Conservation (phyloP, 1,139 yeast species). For the Groenewaldozyma sp. region DNA sequence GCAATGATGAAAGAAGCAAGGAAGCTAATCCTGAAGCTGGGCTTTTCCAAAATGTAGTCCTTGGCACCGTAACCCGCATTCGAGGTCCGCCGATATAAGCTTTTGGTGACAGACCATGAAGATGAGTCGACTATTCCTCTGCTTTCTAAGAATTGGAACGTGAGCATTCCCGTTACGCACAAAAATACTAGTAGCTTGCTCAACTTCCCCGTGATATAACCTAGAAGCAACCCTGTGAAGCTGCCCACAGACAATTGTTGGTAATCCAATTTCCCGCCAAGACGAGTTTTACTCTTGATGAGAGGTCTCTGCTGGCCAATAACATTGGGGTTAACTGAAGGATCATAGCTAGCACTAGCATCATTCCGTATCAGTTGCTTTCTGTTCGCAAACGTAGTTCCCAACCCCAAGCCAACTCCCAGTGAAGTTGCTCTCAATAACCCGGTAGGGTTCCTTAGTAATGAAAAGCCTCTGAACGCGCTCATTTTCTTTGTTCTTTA, state of each 20-base stretch:
- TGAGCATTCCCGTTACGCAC: constrained; percentile 41
- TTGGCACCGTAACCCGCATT: constrained; percentile 40
- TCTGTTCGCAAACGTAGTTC: background rate
- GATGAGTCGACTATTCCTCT: constrained; percentile 45
- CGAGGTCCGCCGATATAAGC: constrained; percentile 37
- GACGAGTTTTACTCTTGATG: constrained; percentile 15
- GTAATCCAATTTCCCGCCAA: constrained; percentile 43
- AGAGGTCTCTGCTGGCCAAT: background rate
- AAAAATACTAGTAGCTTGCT: constrained; percentile 49
- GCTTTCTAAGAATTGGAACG: constrained; percentile 50
- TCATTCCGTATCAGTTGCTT: constrained; percentile 1
- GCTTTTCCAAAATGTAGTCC: constrained; percentile 48
- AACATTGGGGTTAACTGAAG: background rate
- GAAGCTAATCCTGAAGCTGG: constrained; percentile 58
- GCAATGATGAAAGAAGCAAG: constrained; percentile 52
- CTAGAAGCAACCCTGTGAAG: constrained; percentile 53
- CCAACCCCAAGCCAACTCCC: background rate
- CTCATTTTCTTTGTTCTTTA: too few relatives aligned
- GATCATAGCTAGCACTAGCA: too few relatives aligned
- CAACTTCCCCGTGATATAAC: constrained; percentile 57
- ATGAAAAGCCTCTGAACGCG: background rate
- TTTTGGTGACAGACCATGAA: constrained; percentile 37
- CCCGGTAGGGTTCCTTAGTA: background rate
- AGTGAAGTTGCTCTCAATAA: constrained; percentile 1
- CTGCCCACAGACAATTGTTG: constrained; percentile 63